phyloP scores from a whole-genome alignment of 2,329 filamentous ascomycete genomes.

The Calonectria pseudoturangicola region DNA sequence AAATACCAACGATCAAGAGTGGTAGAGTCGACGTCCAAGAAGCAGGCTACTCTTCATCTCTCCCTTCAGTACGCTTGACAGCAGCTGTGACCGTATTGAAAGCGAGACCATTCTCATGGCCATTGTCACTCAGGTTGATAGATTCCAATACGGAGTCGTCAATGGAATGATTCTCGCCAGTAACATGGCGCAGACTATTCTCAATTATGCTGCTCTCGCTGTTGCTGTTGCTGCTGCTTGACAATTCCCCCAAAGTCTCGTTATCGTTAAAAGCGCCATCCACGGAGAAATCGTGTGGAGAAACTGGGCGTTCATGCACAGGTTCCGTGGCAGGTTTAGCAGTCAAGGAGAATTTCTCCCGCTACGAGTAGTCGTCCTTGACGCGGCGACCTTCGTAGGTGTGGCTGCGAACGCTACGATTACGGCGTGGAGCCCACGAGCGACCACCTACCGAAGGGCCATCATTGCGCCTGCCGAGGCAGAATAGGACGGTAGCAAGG shows the following conservation, averaged over 20 bases:
- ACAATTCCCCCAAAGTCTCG: background rate
- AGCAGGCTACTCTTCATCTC: background rate
- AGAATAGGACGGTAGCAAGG: slow-evolving; percentile 81
- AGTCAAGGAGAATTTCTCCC: slow-evolving; percentile 27
- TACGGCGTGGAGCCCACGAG: slow-evolving; percentile 55
- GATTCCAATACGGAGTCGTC: background rate
- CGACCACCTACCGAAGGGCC: slow-evolving; percentile 61
- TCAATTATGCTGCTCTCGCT: slow-evolving; percentile 12
- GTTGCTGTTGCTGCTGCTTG: background rate
- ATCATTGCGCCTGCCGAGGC: slow-evolving; percentile 73
- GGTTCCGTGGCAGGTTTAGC: slow-evolving; percentile 15
- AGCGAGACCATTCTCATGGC: background rate
- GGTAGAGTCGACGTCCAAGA: background rate
- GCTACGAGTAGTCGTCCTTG: slow-evolving; percentile 81
- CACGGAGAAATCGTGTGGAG: background rate
- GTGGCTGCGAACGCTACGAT: slow-evolving; percentile 61
- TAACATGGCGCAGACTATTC: background rate
- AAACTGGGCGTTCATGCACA: background rate
- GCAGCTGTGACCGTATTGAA: background rate
- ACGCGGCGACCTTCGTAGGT: slow-evolving; percentile 72
- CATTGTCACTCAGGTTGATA: background rate
- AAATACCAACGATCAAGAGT: slow-evolving; percentile 28
- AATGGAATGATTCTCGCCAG: background rate
- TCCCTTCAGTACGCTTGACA: slow-evolving; percentile 7
- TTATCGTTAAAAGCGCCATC: slow-evolving; percentile 16